Evolutionary conservation across 441 rosid species (phyloP).

Genomic region (Eutrema salsugineum): DNA sequence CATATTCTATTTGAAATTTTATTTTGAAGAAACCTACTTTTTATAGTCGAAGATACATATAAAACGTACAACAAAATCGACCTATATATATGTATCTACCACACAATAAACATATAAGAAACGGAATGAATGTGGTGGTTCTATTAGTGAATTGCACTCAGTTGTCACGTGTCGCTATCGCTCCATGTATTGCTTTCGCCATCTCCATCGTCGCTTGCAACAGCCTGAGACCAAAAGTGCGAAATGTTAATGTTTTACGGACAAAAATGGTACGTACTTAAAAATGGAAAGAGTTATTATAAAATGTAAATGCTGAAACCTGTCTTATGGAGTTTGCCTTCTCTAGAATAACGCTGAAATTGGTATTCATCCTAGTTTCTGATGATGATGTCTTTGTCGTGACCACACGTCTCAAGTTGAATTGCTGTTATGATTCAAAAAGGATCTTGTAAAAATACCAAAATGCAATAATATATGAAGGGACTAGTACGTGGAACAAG

Average conservation of each 20-base stretch:
- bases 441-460: not conserved
- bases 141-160: not conserved
- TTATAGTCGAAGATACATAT: not conserved
- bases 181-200: conserved; percentile 76
- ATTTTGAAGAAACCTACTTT: not conserved
- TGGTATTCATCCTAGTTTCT: conserved; percentile 39
- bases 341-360: conserved; percentile 67
- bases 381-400: conserved; percentile 34
- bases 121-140: not conserved
- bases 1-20: not conserved
- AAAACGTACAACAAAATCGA: conserved; percentile 17
- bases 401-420: conserved; percentile 56
- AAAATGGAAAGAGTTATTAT: not conserved
- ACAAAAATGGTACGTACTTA: not conserved
- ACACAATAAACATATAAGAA: not conserved
- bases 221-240: conserved; percentile 49
- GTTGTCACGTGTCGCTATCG: conserved; percentile 9
- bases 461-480: not conserved
- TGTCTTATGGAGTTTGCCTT: conserved; percentile 91
- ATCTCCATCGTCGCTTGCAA: conserved; percentile 65
- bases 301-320: conserved; percentile 37
- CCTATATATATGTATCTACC: conserved; percentile 2
- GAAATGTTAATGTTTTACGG: conserved; percentile 7
- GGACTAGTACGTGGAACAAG: too few species aligned
- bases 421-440: conserved; percentile 44